These are phyloP conservation scores for Musa acuminata DNA, from an alignment of 176 grass and related monocot genomes.

Conservation along the genomic window DNA sequence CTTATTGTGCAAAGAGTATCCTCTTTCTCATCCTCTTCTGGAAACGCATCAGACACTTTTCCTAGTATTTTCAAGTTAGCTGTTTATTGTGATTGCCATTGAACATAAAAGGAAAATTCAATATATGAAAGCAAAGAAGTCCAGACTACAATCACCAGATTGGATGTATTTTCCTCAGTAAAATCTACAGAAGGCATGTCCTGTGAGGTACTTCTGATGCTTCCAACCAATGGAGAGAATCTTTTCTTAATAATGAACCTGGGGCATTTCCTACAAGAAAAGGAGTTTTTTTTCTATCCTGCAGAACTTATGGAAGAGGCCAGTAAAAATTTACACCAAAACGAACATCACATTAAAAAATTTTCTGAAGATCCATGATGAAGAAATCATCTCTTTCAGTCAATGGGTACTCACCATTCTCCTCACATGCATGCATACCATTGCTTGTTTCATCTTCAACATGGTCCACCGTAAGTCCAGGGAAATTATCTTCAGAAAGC, in stretches of 20 bases:
- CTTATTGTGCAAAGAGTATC: neutral
- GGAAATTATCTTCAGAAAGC: neutral
- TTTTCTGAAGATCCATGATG: neutral
- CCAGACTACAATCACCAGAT: neutral
- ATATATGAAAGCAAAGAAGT: neutral
- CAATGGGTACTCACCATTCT: neutral
- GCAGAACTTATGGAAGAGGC: neutral
- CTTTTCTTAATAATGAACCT: neutral
- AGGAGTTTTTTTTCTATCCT: neutral
- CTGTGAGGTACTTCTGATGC: neutral
- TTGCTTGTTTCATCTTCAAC: neutral
- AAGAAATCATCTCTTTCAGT: neutral
- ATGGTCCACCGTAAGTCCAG: neutral
- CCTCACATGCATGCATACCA: neutral
- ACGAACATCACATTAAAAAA: neutral
- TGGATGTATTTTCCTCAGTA: neutral
- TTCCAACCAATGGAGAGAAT: neutral
- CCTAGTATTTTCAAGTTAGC: neutral
- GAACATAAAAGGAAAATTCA: neutral
- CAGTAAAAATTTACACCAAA: neutral
- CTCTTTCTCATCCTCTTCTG: neutral
- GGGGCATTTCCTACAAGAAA: neutral
- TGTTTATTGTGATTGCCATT: neutral
- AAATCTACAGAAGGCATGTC: neutral
- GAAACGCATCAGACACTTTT: neutral